These are phyloP conservation scores for Dunaliella sp. DNA, from an alignment of 139 green algal species.

Conservation along the genomic window DNA sequence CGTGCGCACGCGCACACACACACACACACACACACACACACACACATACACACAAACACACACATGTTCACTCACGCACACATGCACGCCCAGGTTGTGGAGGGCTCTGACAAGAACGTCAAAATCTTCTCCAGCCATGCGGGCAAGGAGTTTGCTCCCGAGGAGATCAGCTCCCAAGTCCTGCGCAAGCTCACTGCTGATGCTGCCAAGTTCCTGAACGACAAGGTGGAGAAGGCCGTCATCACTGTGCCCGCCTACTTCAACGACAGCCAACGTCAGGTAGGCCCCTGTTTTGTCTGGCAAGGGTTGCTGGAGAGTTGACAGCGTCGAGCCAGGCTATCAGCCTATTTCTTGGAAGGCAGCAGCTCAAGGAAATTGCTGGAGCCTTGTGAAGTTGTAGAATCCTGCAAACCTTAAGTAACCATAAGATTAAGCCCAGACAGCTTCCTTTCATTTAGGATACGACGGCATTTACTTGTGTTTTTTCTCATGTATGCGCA, in stretches of 20 bases:
- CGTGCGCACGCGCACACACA: neutral
- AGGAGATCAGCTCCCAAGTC: slow-evolving; percentile 97
- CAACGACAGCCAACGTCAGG: slow-evolving; percentile 97
- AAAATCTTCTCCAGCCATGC: slow-evolving; percentile 91
- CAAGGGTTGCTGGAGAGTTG: no score
- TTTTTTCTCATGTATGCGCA: no score
- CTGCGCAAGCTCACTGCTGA: slow-evolving; percentile 91
- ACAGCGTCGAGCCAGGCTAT: no score
- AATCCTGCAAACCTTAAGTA: no score
- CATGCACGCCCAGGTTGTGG: slow-evolving; percentile 54
- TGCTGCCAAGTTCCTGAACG: slow-evolving; percentile 83
- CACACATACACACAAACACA: neutral
- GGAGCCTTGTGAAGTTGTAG: no score
- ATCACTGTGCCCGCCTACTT: slow-evolving; percentile 99
- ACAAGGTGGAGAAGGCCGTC: slow-evolving; percentile 90
- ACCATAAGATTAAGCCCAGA: no score
- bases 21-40: no score
- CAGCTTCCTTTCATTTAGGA: no score
- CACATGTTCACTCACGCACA: neutral
- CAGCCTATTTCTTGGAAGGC: no score
- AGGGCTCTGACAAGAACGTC: slow-evolving; percentile 86
- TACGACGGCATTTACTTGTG: no score
- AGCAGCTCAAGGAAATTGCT: no score
- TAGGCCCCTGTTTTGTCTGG: no score
- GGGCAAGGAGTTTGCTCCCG: slow-evolving; percentile 93